These are phyloP conservation scores for Sclerotinia glacialis DNA, from an alignment of 2,329 filamentous ascomycete species.

Conservation along the genomic window DNA sequence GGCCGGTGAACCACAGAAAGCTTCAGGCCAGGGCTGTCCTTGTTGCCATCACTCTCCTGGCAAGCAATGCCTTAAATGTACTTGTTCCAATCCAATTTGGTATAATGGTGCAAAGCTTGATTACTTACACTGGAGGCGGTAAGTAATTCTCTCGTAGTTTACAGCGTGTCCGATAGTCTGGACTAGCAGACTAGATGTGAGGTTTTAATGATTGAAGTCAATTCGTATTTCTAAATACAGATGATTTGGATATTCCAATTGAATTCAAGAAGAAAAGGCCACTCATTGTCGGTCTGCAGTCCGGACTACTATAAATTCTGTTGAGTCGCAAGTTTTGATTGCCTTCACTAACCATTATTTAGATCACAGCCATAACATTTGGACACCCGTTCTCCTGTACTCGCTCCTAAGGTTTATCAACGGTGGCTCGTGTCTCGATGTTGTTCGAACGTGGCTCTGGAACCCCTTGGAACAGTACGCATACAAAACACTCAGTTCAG, in stretches of 20 bases:
- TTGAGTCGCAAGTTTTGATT: background rate
- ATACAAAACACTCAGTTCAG: conserved; percentile 55
- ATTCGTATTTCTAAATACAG: background rate
- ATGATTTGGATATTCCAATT: background rate
- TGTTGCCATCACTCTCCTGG: conserved; percentile 66
- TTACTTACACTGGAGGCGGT: conserved; percentile 42
- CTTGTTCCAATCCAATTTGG: conserved; percentile 79
- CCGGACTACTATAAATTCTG: background rate
- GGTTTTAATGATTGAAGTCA: background rate
- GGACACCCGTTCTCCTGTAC: conserved; percentile 53
- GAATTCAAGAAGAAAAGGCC: background rate
- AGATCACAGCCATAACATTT: conserved; percentile 46
- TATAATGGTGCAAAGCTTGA: conserved; percentile 70
- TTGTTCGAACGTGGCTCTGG: conserved; percentile 51
- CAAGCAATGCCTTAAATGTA: conserved; percentile 69
- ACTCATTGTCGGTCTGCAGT: background rate
- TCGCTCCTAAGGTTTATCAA: conserved; percentile 48
- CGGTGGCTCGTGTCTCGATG: conserved; percentile 50
- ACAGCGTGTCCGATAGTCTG: background rate
- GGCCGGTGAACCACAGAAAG: conserved; percentile 63
- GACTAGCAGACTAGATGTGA: background rate
- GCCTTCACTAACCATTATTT: conserved; percentile 11
- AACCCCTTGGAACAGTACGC: conserved; percentile 56
- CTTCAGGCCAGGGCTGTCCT: conserved; percentile 67
- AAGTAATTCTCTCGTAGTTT: background rate